Base-by-base conservation (phyloP, 805 yeast genomes). In the Kodamaea fukazawae region DNA sequence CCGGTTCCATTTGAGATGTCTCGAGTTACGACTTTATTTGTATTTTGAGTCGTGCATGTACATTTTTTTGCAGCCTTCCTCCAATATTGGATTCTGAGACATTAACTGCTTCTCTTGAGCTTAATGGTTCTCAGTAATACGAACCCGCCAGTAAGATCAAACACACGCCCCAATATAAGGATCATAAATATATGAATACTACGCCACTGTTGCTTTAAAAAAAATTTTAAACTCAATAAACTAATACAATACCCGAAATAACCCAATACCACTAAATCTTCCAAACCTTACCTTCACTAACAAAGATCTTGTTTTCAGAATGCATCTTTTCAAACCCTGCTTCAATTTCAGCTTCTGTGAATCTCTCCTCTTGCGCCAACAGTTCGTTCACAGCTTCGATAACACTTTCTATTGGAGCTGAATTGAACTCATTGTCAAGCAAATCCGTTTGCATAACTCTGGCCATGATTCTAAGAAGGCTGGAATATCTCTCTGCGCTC, bases 241-340 rank as follows among this genome's bases (percentile, higher is more conserved):
- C 27, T 32, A 32, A 32, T 32, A 32, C 35, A 32, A 22, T 29
- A 32, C 23, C 12, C 25, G 35, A 32, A 32, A 32, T 32, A 18
- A 34, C 13, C 36, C 36, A 34, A 34, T 14, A 27, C 14, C 15
- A 32, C 40, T 55, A 65, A 37, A 65, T 58, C 48, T 57, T 58
- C 63, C 65, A 67, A 34, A 69, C 53, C 53, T 65, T 63, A 23
- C 67, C 71, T 44, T 66, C 70, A 37, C 61, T 57, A n/a, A 55
- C 42, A 58, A 61, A 60, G 29, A 68, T 50, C 49, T 62, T 57
- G 45, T 63, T 67, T 43, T 65, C 70, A 11, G 51, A 54, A 36
- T 55, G 59, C 68, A 68, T 59, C 41, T 45, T 56, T 29, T 43
- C 46, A 22, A 68, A 54, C 4, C 63, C 73, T 17, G 55, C 55